Conservation (phyloP, 1,284 basidiomycete genomes). For the Sanghuangporus weigelae region DNA sequence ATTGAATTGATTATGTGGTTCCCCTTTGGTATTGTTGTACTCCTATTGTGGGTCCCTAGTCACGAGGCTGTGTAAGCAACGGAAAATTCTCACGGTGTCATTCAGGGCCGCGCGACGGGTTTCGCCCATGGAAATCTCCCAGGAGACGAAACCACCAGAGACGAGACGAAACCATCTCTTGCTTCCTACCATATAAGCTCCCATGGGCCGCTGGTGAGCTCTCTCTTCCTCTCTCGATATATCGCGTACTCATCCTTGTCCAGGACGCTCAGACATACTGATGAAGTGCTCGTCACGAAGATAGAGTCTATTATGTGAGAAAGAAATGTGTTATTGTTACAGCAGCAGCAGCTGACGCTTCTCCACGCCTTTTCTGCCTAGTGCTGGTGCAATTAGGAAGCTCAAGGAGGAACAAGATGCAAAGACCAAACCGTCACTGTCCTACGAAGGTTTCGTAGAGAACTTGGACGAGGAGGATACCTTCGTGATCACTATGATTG, state of each 20-base stretch:
- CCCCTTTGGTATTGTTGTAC: too few species aligned
- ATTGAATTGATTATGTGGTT: neutral
- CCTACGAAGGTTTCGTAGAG: slow-evolving; percentile 65
- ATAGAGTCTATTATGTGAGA: slow-evolving; percentile 61
- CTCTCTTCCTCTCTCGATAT: slow-evolving; percentile 4
- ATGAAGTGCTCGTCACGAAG: slow-evolving; percentile 64
- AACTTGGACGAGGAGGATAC: slow-evolving; percentile 68
- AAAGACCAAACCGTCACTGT: slow-evolving; percentile 51
- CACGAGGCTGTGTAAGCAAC: neutral
- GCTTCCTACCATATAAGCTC: neutral
- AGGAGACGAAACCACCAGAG: too few species aligned
- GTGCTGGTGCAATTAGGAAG: slow-evolving; percentile 61
- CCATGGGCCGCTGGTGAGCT: slow-evolving; percentile 19
- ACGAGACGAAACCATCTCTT: neutral
- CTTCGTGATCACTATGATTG: slow-evolving; percentile 64
- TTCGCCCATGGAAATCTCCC: neutral
- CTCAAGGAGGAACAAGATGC: slow-evolving; percentile 37
- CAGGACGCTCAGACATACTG: slow-evolving; percentile 63
- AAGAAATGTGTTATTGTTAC: neutral
- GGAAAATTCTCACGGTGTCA: neutral
- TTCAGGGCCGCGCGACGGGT: neutral
- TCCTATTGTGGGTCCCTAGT: neutral
- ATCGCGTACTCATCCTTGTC: neutral
- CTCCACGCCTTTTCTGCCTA: slow-evolving; percentile 25
- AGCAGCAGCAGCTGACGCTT: neutral